Percentiles rank a stretch among this genome's conserved stretches.
These are phyloP conservation scores for Botrytis sinoallii DNA, from an alignment of 2,329 filamentous ascomycete genomes.

Conservation along the genomic window DNA sequence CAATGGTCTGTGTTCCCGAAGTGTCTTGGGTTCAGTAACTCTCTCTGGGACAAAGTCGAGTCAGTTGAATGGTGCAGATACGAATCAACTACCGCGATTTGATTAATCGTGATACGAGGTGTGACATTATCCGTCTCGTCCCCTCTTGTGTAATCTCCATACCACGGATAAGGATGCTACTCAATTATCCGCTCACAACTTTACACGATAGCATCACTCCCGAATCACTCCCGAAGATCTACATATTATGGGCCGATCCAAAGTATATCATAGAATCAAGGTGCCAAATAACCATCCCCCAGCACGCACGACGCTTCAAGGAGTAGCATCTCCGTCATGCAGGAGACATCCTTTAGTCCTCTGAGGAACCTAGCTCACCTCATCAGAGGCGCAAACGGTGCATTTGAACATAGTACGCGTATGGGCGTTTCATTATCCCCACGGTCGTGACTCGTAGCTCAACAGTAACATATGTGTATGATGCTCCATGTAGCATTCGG, in stretches of 20 bases:
- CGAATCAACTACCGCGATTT: slow-evolving; percentile 4
- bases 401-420: not conserved
- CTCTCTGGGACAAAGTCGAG: not conserved
- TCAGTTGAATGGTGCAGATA: not conserved
- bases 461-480: not conserved
- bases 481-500: not conserved
- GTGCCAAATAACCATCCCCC: not conserved
- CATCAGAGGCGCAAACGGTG: not conserved
- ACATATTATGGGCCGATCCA: not conserved
- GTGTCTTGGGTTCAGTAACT: not conserved
- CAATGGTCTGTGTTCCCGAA: not conserved
- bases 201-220: not conserved
- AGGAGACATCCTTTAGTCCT: not conserved
- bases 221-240: not conserved
- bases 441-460: not conserved
- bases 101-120: not conserved
- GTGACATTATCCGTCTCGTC: no score
- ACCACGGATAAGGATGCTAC: not conserved
- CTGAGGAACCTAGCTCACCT: not conserved
- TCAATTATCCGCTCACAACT: not conserved
- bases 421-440: not conserved
- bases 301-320: not conserved
- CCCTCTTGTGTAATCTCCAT: not conserved
- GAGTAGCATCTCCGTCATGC: not conserved
- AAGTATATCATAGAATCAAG: not conserved